Evolutionary conservation across 768 basidiomycete genomes (phyloP).

Genomic region (Exidia glandulosa): DNA sequence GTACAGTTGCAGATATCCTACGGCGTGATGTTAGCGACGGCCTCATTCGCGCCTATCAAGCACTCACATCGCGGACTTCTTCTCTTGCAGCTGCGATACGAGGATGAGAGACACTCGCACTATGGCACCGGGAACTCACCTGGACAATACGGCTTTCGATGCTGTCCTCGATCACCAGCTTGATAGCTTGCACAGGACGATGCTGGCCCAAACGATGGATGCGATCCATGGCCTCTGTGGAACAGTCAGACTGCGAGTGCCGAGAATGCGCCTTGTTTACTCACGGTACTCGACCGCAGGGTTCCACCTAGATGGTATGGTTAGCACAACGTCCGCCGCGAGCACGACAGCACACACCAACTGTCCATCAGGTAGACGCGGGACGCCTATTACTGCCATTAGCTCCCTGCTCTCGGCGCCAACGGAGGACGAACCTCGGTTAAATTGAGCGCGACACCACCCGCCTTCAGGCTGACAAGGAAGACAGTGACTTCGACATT

Average conservation of each 20-base stretch:
- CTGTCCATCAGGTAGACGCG: constrained; percentile 95
- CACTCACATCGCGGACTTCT: constrained; percentile 91
- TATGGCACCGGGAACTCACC: no score
- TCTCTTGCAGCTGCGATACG: constrained; percentile 97
- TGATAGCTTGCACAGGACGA: constrained; percentile 86
- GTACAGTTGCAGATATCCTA: constrained; percentile 42
- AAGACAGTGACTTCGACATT: constrained; percentile 95
- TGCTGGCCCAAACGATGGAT: constrained; percentile 95
- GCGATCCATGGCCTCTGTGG: constrained; percentile 87
- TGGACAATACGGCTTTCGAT: constrained; percentile 93
- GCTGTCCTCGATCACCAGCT: constrained; percentile 89
- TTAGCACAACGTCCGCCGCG: not conserved
- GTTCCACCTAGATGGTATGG: constrained; percentile 58
- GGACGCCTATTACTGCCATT: no score
- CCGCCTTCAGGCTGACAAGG: constrained; percentile 90
- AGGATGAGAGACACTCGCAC: no score
- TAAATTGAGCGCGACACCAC: constrained; percentile 84
- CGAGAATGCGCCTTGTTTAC: not conserved
- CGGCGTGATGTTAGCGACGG: not conserved
- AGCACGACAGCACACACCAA: constrained; percentile 35
- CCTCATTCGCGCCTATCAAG: not conserved
- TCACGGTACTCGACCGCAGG: constrained; percentile 56
- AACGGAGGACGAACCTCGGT: no score
- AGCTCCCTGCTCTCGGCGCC: no score
- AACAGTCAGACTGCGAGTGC: not conserved